These are phyloP conservation scores for Geosmithia flava DNA, from an alignment of 2,329 filamentous ascomycete species.

Conservation along the genomic window DNA sequence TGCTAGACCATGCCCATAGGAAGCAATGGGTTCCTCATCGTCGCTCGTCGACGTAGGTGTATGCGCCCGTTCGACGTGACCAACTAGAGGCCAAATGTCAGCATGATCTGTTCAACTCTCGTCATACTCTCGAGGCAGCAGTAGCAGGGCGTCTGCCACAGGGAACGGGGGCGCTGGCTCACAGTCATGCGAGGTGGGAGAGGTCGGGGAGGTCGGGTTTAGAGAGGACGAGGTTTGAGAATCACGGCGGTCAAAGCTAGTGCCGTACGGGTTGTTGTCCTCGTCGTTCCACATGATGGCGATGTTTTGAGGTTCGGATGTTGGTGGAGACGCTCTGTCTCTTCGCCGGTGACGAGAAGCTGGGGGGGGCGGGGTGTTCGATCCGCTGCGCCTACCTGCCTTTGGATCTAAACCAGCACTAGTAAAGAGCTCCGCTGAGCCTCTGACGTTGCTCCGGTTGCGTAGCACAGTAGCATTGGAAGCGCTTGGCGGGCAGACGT, in stretches of 20 bases:
- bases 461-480: not conserved
- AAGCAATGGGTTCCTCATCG: conserved; percentile 41
- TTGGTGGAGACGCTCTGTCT: not conserved
- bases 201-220: conserved; percentile 55
- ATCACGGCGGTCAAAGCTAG: conserved; percentile 78
- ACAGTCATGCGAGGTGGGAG: conserved; percentile 46
- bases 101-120: not conserved
- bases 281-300: conserved; percentile 92
- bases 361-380: not conserved
- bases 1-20: conserved; percentile 11
- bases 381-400: not conserved
- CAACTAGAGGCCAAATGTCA: not conserved
- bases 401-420: not conserved
- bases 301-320: not conserved
- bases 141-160: not conserved
- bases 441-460: not conserved
- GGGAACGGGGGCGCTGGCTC: conserved; percentile 20
- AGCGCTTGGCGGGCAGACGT: too few relatives aligned
- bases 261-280: conserved; percentile 93
- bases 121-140: not conserved
- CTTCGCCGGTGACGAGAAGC: not conserved
- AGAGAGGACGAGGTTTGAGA: conserved; percentile 58
- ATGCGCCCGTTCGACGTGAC: conserved; percentile 1
- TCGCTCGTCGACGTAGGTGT: conserved; percentile 62
- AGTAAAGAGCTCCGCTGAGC: not conserved